Base-by-base conservation (phyloP, 176 grass and related monocot genomes). In the Musa acuminata region DNA sequence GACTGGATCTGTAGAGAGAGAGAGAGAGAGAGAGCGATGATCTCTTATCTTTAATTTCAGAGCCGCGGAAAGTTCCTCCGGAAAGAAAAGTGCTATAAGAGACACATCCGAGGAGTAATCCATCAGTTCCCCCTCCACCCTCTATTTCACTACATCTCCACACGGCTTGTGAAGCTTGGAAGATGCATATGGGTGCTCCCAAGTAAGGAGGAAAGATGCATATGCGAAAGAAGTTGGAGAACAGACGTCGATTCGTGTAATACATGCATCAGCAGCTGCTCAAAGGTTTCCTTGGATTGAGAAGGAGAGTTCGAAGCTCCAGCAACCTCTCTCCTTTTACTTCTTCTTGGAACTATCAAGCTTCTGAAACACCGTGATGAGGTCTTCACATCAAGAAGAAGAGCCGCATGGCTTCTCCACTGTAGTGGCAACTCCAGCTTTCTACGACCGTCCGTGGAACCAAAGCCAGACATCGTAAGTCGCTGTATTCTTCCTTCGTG, bases 361-460 rank as follows among this genome's bases (percentile, higher is more conserved):
- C 21, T 75, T 52, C 64, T 71, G 79, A 67, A 82, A 52, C 52
- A 60, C 62, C 76, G 79, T 86, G 80, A 87, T 87, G 84, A 68
- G 64, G 53, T 81, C 74, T 78, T 72, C 84, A 55, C 72, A 79
- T 53, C 80, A 82, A 62, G 79, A 82, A 73, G 78, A 80, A 64
- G 69, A 72, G 55, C 78, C 53, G 49, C 55, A 65, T 80, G 78
- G 49, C 25, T 73, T 53, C 73, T 43, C 78, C 49, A 63, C 78
- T 29, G 63, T 72, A 62, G 77, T 66, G 14, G 51, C 77, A 49
- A 52, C 64, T 70, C 64, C 77, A 22, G 26, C 53, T 49, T 58
- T 71, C 65, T 66, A 58, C 23, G 68, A 14, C 79, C 79, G 77
- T 73, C 60, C 69, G 29, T 86, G 84, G 84, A 86, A 70, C 79